Base-by-base conservation (phyloP, 495 filamentous ascomycete species). In the Penicillium macrosclerotiorum region DNA sequence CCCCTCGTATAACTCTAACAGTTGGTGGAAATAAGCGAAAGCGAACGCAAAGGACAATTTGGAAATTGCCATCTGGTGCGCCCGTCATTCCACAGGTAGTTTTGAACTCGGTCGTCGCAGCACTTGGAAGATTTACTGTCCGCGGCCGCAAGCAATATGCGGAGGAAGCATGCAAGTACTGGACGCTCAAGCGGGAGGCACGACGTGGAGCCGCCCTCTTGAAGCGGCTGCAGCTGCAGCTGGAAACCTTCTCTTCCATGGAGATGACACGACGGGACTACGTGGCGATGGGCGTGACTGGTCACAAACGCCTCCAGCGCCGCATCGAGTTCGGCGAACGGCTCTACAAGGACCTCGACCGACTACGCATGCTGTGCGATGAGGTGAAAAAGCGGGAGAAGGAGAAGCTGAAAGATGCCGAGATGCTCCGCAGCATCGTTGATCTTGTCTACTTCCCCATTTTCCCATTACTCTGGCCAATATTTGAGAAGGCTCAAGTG, bases 141-240 rank as follows among this genome's bases (percentile, higher is more conserved):
- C 81, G 82, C 24, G 92, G 93, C 54, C 79, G 87, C 19, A 93
- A 92, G 55, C 90, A 96, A 35, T 99, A 88, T 69, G 84, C 90
- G 1, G 87, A 86, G 24, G 90, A 96, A 59, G 87, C 86, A 2
- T 96, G 91, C 71, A 89, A 88, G 50, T 99, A 96, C 66, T 99
- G 93, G 93, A 97, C 93, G 0, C 71, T 97, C 40, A 99, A 99
- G 66, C 79, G 93, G 27, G 93, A 99, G 64, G 88, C 92, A 31
- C 78, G 93, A 26, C 78, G 93, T 49, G 93, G 93, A 23, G 93
- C 93, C 12, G 88, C 92, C 13, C 72, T 97, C 31, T 75, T 99
- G 37, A 96, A 96, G 68, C 82, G 93, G 27, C 74, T 97, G 7
- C 93, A 98, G 59, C 66, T 96, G 24, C 91, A 95, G 64, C 54